A percentile compares a stretch with the other conserved stretches of the same genome.
Conservation (phyloP, 768 basidiomycete species). For the Steccherinum ochraceum region DNA sequence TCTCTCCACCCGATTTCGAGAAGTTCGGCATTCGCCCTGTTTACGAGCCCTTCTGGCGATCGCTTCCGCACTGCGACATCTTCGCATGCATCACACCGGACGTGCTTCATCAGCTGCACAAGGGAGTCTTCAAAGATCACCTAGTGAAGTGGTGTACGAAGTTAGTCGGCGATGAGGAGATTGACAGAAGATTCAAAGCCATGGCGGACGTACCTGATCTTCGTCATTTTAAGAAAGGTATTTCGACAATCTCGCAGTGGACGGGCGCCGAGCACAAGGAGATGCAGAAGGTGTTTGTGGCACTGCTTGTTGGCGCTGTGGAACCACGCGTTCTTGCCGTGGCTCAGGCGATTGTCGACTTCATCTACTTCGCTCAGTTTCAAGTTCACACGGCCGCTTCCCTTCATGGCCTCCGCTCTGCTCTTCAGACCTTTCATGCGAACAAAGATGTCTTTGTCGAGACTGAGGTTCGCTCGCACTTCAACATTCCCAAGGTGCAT, state of each 20-base stretch:
- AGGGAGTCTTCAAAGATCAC: conserved; percentile 41
- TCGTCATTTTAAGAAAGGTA: conserved; percentile 13
- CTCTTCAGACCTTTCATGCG: conserved; percentile 23
- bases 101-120: conserved; percentile 41
- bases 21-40: conserved; percentile 7
- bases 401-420: conserved; percentile 18
- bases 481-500: conserved; percentile 25
- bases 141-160: conserved; percentile 29
- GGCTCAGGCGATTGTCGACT: conserved; percentile 30
- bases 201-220: conserved; percentile 6
- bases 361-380: conserved; percentile 33
- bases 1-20: neutral
- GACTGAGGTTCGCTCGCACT: conserved; percentile 11
- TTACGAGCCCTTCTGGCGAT: conserved; percentile 23
- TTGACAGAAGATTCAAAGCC: conserved; percentile 11
- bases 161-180: conserved; percentile 11
- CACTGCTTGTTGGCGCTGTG: conserved; percentile 9
- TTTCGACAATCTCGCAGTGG: conserved; percentile 32
- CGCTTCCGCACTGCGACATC: conserved; percentile 33
- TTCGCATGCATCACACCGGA: conserved; percentile 30
- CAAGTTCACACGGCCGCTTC: conserved; percentile 25
- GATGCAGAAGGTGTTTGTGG: conserved; percentile 16
- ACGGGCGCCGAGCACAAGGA: conserved; percentile 34
- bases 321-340: conserved; percentile 17
- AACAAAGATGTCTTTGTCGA: conserved; percentile 14